Percentiles rank a stretch among this genome's conserved stretches.
Conservation (phyloP, 2,329 filamentous ascomycete genomes). For the Thielaviopsis euricoi region DNA sequence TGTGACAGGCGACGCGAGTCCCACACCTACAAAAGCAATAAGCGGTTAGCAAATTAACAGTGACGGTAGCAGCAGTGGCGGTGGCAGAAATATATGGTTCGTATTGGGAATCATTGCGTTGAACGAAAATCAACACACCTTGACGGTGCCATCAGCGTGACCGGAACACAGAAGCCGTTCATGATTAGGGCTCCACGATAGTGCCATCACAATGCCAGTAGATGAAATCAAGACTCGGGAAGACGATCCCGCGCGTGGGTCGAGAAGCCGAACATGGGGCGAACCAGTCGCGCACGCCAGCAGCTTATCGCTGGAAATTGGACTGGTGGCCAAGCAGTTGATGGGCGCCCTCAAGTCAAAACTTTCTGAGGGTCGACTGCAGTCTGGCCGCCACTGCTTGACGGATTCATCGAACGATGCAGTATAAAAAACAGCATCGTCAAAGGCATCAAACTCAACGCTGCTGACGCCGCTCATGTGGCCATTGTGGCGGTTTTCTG, state of each 20-base stretch:
- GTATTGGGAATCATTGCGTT: not conserved
- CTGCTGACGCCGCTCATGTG: constrained; percentile 62
- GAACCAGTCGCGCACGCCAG: constrained; percentile 82
- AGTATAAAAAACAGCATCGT: constrained; percentile 57
- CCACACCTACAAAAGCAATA: constrained; percentile 46
- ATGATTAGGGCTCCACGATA: constrained; percentile 67
- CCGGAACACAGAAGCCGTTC: constrained; percentile 71
- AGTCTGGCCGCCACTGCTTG: constrained; percentile 56
- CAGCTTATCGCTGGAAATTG: constrained; percentile 54
- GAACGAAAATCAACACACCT: not conserved
- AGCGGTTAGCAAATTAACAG: not conserved
- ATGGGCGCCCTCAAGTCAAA: constrained; percentile 54
- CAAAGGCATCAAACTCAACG: constrained; percentile 63
- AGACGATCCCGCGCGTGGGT: constrained; percentile 24
- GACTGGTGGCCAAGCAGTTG: constrained; percentile 64
- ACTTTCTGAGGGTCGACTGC: constrained; percentile 41
- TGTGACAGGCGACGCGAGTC: constrained; percentile 68
- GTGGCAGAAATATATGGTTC: no score
- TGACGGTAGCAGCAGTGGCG: no score
- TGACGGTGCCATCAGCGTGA: constrained; percentile 64
- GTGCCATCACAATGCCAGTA: constrained; percentile 47
- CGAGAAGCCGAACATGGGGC: constrained; percentile 67
- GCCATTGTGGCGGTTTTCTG: constrained; percentile 17
- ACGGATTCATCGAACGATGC: constrained; percentile 64
- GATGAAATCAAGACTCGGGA: constrained; percentile 57